Evolutionary conservation across 2,329 filamentous ascomycete genomes (phyloP).

Genomic region (Ophioceras dolichostomum): DNA sequence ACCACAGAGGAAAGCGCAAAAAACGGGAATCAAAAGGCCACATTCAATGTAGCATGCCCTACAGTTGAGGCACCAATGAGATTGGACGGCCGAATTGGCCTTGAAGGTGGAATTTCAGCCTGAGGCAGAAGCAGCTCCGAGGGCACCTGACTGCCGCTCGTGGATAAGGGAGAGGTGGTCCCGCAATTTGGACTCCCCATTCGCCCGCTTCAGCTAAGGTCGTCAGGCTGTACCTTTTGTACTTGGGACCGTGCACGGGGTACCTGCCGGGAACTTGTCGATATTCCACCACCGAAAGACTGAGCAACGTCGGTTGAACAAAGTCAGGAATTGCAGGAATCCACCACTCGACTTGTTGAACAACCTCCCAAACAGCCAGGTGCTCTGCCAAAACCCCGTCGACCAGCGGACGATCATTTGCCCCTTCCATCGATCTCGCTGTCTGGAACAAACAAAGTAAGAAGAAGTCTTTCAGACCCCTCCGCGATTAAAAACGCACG

Average conservation of each 20-base stretch:
- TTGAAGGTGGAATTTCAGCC: too few relatives aligned
- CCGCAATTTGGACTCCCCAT: conserved; percentile 1
- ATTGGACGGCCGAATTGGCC: too few relatives aligned
- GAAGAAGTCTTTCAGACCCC: conserved; percentile 1
- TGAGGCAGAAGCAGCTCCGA: not conserved
- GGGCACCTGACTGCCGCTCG: not conserved
- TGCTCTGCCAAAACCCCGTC: too few relatives aligned
- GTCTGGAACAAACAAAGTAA: too few relatives aligned
- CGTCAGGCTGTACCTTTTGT: conserved; percentile 8
- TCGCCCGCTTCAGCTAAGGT: conserved; percentile 4
- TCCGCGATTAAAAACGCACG: conserved; percentile 4
- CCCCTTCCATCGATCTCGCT: too few relatives aligned
- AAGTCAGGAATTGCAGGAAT: conserved; percentile 7
- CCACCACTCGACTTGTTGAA: conserved; percentile 4
- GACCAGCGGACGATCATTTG: too few relatives aligned
- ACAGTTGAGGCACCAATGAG: too few relatives aligned
- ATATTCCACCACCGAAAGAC: conserved; percentile 6
- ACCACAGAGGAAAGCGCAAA: too few relatives aligned
- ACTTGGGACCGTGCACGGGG: conserved; percentile 5
- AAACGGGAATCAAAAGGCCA: too few relatives aligned
- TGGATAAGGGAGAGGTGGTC: too few relatives aligned
- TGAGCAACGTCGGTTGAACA: conserved; percentile 5
- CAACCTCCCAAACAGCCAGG: not conserved
- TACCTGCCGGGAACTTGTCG: conserved; percentile 10
- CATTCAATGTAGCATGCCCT: too few relatives aligned